phyloP scores from a whole-genome alignment of 2,329 filamentous ascomycete genomes.

The Fonsecaea erecta region DNA sequence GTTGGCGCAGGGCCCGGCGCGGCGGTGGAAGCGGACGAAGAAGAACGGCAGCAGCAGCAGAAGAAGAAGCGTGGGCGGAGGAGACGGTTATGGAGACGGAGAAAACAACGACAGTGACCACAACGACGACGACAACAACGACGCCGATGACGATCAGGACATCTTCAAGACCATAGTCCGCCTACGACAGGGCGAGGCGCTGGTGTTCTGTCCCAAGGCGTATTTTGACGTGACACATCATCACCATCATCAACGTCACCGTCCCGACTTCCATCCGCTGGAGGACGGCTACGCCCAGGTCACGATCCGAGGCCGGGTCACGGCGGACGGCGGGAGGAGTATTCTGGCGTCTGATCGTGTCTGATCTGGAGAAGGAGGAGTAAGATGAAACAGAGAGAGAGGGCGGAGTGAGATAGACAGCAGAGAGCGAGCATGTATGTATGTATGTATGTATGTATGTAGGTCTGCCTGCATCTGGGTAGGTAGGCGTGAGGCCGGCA shows the following conservation, averaged over 20 bases:
- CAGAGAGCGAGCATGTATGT: no score
- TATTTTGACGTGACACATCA: constrained; percentile 45
- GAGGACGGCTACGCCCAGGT: constrained; percentile 44
- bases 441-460: no score
- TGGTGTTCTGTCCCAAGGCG: constrained; percentile 56
- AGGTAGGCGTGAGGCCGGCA: no score
- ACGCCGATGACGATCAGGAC: neutral
- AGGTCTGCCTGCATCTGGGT: no score
- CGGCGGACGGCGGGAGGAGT: constrained; percentile 51
- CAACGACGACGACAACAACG: neutral
- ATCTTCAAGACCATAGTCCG: constrained; percentile 53
- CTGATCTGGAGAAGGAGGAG: neutral
- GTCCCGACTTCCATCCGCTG: constrained; percentile 33
- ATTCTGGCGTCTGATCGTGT: constrained; percentile 39
- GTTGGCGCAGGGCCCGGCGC: no score
- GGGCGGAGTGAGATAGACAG: no score
- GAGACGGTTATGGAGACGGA: neutral
- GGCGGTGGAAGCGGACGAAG: no score
- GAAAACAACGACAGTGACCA: neutral
- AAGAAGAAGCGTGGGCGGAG: no score
- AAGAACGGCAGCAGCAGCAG: no score
- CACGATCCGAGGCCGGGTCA: constrained; percentile 48
- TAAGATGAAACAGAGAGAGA: neutral
- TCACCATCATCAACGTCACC: no score
- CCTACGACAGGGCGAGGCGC: constrained; percentile 53